These are phyloP conservation scores for Capronia coronata DNA, from an alignment of 2,329 filamentous ascomycete genomes.

Conservation along the genomic window DNA sequence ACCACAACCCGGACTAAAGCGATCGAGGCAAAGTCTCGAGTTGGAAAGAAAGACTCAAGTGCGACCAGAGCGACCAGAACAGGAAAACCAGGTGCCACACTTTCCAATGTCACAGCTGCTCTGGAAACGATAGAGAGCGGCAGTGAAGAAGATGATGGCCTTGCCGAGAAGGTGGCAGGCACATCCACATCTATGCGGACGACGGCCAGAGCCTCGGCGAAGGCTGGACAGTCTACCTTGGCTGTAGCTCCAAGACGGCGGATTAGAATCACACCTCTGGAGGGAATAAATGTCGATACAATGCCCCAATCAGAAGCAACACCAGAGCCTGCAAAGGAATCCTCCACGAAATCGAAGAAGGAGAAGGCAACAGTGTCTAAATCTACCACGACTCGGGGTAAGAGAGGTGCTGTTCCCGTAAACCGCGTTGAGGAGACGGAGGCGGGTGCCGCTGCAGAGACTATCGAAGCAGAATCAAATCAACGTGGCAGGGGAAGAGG, in stretches of 20 bases:
- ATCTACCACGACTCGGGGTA: slow-evolving; percentile 13
- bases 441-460: slow-evolving; percentile 2
- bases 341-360: slow-evolving; percentile 19
- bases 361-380: slow-evolving; percentile 10
- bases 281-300: slow-evolving; percentile 8
- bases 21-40: slow-evolving; percentile 19
- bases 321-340: slow-evolving; percentile 13
- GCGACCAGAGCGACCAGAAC: slow-evolving; percentile 2
- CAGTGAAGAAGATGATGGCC: slow-evolving; percentile 9
- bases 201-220: slow-evolving; percentile 2
- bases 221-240: slow-evolving; percentile 9
- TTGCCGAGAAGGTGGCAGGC: slow-evolving; percentile 1
- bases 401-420: slow-evolving; percentile 7
- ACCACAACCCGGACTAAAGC: slow-evolving; percentile 25
- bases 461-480: slow-evolving; percentile 14
- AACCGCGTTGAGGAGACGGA: slow-evolving; percentile 8
- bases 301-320: slow-evolving; percentile 6
- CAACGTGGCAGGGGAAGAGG: slow-evolving; percentile 14
- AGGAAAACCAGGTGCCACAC: slow-evolving; percentile 1
- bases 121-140: not conserved
- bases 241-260: slow-evolving; percentile 27
- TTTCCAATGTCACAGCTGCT: not conserved
- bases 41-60: slow-evolving; percentile 17
- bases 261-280: slow-evolving; percentile 27
- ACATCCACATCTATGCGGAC: slow-evolving; percentile 9